Evolutionary conservation across 371 early-diverging fungal species (phyloP).

Genomic region (Cokeromyces recurvatus): DNA sequence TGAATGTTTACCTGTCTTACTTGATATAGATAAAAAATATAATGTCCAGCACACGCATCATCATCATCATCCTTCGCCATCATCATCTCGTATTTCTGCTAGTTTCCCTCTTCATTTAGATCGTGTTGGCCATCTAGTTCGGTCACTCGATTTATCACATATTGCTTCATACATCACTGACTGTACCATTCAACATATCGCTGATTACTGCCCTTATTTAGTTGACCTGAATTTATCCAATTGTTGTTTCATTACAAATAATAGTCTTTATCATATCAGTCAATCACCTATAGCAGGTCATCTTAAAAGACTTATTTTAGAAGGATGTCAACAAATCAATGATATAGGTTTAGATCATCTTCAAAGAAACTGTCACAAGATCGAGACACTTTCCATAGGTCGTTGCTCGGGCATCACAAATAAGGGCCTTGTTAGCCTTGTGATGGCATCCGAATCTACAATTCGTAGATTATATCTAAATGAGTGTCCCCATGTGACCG

Average conservation of each 20-base stretch:
- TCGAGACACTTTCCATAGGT: slow-evolving; percentile 18
- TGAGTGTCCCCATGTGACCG: slow-evolving; percentile 25
- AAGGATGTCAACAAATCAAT: slow-evolving; percentile 30
- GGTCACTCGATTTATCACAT: slow-evolving; percentile 16
- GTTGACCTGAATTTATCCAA: slow-evolving; percentile 12
- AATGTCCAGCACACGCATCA: slow-evolving; percentile 10
- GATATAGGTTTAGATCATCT: slow-evolving; percentile 21
- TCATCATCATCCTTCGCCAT: slow-evolving; percentile 6
- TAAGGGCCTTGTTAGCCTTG: slow-evolving; percentile 20
- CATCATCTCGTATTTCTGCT: no score
- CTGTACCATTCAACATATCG: slow-evolving; percentile 23
- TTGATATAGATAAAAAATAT: slow-evolving; percentile 1
- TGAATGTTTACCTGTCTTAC: slow-evolving; percentile 17
- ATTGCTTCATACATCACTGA: slow-evolving; percentile 20
- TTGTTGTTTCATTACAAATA: slow-evolving; percentile 20
- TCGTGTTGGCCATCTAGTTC: slow-evolving; percentile 25
- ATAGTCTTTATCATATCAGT: slow-evolving; percentile 13
- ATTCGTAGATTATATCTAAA: slow-evolving; percentile 26
- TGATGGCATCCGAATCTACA: slow-evolving; percentile 14
- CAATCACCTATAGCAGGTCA: slow-evolving; percentile 14
- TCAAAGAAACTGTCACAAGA: slow-evolving; percentile 5
- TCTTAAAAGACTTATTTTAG: slow-evolving; percentile 17
- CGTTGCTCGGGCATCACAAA: slow-evolving; percentile 22
- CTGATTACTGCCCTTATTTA: slow-evolving; percentile 19
- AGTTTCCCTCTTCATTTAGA: slow-evolving; percentile 31